These are phyloP conservation scores for Plasmodium vivax DNA, from an alignment of 169 alveolate genomes.

Conservation along the genomic window DNA sequence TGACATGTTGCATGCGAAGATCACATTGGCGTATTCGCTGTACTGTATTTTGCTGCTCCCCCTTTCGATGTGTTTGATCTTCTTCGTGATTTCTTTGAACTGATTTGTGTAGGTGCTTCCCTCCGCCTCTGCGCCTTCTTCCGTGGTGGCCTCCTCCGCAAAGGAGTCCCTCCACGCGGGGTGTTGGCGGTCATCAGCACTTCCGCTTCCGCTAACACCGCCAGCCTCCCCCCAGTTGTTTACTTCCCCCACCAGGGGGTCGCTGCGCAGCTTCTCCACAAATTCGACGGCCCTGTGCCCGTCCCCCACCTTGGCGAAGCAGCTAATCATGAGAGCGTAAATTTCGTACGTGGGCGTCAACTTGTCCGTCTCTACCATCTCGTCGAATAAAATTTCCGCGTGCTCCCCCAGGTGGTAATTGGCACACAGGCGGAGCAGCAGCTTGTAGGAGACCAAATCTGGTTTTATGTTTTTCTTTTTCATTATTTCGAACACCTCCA, in stretches of 20 bases:
- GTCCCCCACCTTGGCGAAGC: conserved; percentile 57
- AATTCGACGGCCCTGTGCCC: conserved; percentile 56
- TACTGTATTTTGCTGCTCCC: conserved; percentile 53
- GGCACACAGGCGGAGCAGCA: conserved; percentile 40
- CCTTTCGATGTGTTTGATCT: conserved; percentile 52
- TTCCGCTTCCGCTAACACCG: neutral
- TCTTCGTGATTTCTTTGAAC: conserved; percentile 27
- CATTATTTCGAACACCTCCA: conserved; percentile 65
- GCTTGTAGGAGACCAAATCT: conserved; percentile 57
- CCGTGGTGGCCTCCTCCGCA: neutral
- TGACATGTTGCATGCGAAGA: conserved; percentile 59
- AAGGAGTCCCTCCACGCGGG: neutral
- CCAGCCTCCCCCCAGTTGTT: neutral
- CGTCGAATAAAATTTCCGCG: conserved; percentile 65
- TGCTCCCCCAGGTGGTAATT: conserved; percentile 57
- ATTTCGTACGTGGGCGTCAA: conserved; percentile 65
- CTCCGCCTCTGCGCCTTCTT: neutral
- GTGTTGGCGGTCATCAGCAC: neutral
- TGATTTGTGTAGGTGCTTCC: conserved; percentile 14
- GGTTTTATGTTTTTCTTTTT: conserved; percentile 74
- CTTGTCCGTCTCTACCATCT: conserved; percentile 64
- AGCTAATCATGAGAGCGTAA: conserved; percentile 65
- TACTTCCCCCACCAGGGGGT: conserved; percentile 44
- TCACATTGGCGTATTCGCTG: conserved; percentile 71
- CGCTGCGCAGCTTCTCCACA: conserved; percentile 55